A percentile compares a stretch with the other conserved stretches of the same genome.
Evolutionary conservation across 306 rosid species (phyloP).

Genomic region (Inga laurina): DNA sequence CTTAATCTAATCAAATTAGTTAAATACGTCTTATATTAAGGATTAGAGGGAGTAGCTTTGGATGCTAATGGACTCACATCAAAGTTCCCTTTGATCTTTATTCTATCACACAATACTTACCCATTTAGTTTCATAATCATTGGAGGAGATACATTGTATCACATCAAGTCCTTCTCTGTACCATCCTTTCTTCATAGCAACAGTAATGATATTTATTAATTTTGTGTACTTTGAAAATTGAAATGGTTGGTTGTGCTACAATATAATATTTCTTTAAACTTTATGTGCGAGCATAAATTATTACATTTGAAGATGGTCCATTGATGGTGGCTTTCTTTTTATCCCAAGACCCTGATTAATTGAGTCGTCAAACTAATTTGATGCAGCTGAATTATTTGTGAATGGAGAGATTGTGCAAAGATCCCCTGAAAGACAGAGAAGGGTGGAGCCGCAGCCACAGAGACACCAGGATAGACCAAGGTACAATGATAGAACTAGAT

Average conservation of each 20-base stretch:
- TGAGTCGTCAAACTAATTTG: conserved; percentile 1
- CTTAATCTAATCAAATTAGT: too few relatives aligned
- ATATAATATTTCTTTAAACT: background rate
- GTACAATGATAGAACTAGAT: conserved; percentile 87
- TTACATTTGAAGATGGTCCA: background rate
- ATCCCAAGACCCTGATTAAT: conserved; percentile 1
- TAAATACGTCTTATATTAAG: too few relatives aligned
- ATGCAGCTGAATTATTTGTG: conserved; percentile 89
- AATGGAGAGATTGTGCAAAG: conserved; percentile 96
- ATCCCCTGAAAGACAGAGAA: conserved; percentile 83
- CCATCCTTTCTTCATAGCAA: background rate
- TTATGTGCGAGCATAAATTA: background rate
- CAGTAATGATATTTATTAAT: background rate
- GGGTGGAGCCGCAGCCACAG: background rate
- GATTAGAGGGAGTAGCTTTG: conserved; percentile 31
- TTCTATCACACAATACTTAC: conserved; percentile 29
- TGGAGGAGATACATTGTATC: background rate
- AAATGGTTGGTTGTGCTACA: background rate
- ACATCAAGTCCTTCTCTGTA: background rate
- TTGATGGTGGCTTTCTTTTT: background rate
- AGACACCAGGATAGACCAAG: conserved; percentile 84
- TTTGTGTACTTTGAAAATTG: background rate
- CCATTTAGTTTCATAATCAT: background rate
- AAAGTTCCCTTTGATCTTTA: conserved; percentile 32
- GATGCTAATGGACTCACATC: conserved; percentile 58